phyloP scores from a whole-genome alignment of 2,329 filamentous ascomycete genomes.

The Aspergillus bombycis region DNA sequence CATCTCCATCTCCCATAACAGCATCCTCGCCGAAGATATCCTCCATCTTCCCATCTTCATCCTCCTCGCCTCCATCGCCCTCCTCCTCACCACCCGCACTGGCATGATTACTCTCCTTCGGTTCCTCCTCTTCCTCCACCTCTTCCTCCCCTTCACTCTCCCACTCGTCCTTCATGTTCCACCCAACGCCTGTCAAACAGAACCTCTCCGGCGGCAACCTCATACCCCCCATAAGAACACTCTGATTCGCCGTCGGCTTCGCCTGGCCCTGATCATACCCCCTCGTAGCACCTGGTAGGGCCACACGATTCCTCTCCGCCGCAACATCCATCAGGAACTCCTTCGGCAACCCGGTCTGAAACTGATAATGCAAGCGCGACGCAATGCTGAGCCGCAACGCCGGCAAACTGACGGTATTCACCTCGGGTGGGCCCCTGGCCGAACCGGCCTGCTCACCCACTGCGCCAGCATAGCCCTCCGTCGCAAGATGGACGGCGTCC shows the following conservation, averaged over 20 bases:
- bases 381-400: slow-evolving; percentile 65
- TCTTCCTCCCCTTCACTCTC: slow-evolving; percentile 58
- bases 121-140: slow-evolving; percentile 25
- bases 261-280: slow-evolving; percentile 42
- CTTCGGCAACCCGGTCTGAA: slow-evolving; percentile 61
- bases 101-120: slow-evolving; percentile 24
- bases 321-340: slow-evolving; percentile 64
- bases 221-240: slow-evolving; percentile 54
- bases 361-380: slow-evolving; percentile 62
- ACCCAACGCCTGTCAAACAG: slow-evolving; percentile 60
- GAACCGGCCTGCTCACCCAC: slow-evolving; percentile 29
- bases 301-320: slow-evolving; percentile 57
- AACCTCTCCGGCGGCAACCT: slow-evolving; percentile 65
- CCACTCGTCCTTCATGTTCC: slow-evolving; percentile 62
- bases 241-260: slow-evolving; percentile 32
- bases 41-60: slow-evolving; percentile 52
- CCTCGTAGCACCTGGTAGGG: slow-evolving; percentile 58
- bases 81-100: slow-evolving; percentile 37
- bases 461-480: slow-evolving; percentile 53
- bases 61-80: slow-evolving; percentile 39
- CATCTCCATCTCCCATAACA: slow-evolving; percentile 41
- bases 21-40: slow-evolving; percentile 51
- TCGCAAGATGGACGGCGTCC: slow-evolving; percentile 55
- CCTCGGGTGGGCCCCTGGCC: slow-evolving; percentile 45
- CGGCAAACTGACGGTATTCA: slow-evolving; percentile 57